These are phyloP conservation scores for Coprinopsis marcescibilis DNA, from an alignment of 768 basidiomycete genomes.

Conservation along the genomic window DNA sequence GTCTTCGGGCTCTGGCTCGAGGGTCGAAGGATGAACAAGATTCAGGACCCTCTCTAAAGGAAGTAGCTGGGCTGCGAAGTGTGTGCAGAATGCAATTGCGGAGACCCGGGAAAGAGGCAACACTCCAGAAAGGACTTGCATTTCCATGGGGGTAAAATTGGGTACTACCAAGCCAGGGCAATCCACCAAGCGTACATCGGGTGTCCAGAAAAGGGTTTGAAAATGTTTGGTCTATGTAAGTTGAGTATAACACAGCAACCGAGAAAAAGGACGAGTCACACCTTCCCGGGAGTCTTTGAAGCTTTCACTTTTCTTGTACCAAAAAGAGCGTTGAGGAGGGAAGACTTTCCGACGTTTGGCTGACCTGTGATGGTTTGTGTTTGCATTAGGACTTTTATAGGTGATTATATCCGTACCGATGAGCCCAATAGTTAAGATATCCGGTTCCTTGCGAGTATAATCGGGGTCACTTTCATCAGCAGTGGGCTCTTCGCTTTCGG, in stretches of 20 bases:
- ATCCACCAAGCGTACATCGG: slow-evolving; percentile 84
- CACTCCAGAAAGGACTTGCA: slow-evolving; percentile 70
- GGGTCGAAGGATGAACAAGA: slow-evolving; percentile 46
- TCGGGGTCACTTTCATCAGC: slow-evolving; percentile 15
- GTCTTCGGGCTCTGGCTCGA: slow-evolving; percentile 37
- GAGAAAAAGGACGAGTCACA: slow-evolving; percentile 18
- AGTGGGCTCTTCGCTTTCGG: slow-evolving; percentile 21
- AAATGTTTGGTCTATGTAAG: slow-evolving; percentile 85
- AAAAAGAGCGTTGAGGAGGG: slow-evolving; percentile 86
- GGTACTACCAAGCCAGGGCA: slow-evolving; percentile 96
- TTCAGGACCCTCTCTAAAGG: slow-evolving; percentile 72
- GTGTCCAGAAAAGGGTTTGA: slow-evolving; percentile 88
- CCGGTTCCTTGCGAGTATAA: slow-evolving; percentile 26
- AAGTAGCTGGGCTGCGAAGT: slow-evolving; percentile 58
- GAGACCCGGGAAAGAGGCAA: slow-evolving; percentile 79
- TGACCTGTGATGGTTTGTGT: slow-evolving; percentile 56
- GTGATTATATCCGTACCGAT: slow-evolving; percentile 45
- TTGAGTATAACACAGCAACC: background rate
- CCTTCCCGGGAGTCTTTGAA: slow-evolving; percentile 85
- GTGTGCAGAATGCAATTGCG: slow-evolving; percentile 79
- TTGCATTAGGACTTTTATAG: background rate
- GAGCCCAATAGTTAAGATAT: slow-evolving; percentile 72
- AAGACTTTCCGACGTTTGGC: slow-evolving; percentile 95
- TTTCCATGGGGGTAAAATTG: slow-evolving; percentile 73
- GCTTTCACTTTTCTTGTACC: slow-evolving; percentile 73